These are phyloP conservation scores for Diaporthe citri DNA, from an alignment of 2,329 filamentous ascomycete genomes.

Conservation along the genomic window DNA sequence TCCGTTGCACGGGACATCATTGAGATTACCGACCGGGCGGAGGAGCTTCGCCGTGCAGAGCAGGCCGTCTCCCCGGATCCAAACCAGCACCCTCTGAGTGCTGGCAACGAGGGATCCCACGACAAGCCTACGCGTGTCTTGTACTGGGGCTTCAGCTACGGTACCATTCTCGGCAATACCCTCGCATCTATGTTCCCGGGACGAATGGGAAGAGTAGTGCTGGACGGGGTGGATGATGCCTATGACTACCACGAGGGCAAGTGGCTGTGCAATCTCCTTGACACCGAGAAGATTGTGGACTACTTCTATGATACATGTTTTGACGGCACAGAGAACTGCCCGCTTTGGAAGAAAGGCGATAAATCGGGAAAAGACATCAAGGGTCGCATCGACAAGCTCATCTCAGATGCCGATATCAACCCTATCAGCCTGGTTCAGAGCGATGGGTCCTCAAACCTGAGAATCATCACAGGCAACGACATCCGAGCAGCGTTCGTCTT, in stretches of 20 bases:
- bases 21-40: constrained; percentile 57
- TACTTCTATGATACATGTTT: constrained; percentile 54
- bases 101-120: neutral
- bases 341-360: constrained; percentile 48
- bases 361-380: constrained; percentile 46
- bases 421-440: constrained; percentile 44
- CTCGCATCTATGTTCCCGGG: constrained; percentile 59
- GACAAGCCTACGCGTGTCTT: constrained; percentile 49
- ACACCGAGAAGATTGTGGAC: constrained; percentile 52
- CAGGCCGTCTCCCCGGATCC: neutral
- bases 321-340: constrained; percentile 47
- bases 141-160: constrained; percentile 66
- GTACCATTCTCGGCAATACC: constrained; percentile 57
- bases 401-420: constrained; percentile 46
- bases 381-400: constrained; percentile 49
- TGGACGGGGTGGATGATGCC: constrained; percentile 54
- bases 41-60: constrained; percentile 47
- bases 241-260: constrained; percentile 50
- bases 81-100: constrained; percentile 13
- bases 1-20: constrained; percentile 59
- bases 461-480: constrained; percentile 50
- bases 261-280: constrained; percentile 53
- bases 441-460: constrained; percentile 42
- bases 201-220: constrained; percentile 55
- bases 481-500: constrained; percentile 46